Base-by-base conservation (phyloP, 2,329 filamentous ascomycete genomes). In the Colletotrichum sp. region DNA sequence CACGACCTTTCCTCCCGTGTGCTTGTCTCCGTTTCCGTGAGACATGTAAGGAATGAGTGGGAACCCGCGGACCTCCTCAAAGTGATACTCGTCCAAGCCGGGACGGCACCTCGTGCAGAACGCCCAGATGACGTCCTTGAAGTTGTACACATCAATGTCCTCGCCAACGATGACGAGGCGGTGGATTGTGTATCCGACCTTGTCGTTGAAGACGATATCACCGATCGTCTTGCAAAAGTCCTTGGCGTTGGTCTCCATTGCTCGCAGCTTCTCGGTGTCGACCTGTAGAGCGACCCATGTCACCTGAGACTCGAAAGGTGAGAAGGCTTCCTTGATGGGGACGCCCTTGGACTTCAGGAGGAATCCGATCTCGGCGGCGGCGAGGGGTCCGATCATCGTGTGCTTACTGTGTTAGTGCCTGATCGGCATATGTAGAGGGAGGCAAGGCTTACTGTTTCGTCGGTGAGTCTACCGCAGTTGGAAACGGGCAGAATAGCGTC, bases 251-350 rank as follows among this genome's bases (percentile, higher is more conserved):
- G 88, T 89, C 60, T 91, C 88, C 87, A 92, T 88, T 10, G 87
- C 85, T 34, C 89, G 88, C 10, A 93, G 86, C 79, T 89, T 89
- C 8, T 86, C 84, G 2, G 88, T 90, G 80, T 93, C 91, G 26
- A 92, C 88, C 74, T 92, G 88, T 79, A 93, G 78, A 0, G 83
- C 87, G 1, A 84, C 83, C 88, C 89, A 90, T 1, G 85, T 89
- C 0, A 87, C 87, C 72, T 88, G 86, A 0, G 86, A 83, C 74
- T 88, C 86, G 65, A 88, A 87, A 0, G 87, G 87, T 0, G 87
- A 77, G 76, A 85, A 88, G 2, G 84, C 84, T 15, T 89, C 85
- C 5, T 78, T 85, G 68, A 90, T 82, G 0, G 88, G 88, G 3
- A 90, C 81, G 2, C 80, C 83, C 8, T 81, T 76, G 13, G 81